Base-by-base conservation (phyloP, 2,329 filamentous ascomycete species). In the Fusarium sp. region DNA sequence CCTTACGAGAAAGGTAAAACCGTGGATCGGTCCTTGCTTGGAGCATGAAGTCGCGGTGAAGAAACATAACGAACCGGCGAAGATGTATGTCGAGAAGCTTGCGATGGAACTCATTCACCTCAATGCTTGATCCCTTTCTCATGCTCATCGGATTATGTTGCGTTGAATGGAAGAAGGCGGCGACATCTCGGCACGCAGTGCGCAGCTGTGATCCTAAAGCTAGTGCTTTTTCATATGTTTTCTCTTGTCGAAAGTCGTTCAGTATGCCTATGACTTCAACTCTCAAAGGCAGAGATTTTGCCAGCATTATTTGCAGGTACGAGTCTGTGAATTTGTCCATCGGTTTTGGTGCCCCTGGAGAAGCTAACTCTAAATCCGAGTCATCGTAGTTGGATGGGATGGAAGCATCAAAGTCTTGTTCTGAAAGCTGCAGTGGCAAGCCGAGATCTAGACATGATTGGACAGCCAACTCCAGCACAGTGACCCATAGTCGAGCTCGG, bases 41-140 rank as follows among this genome's bases (percentile, higher is more conserved):
- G 16, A 77, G 69, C 76, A 77, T 77, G 46, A 77, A 77, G 60
- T 77, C 74, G 29, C 76, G 76, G 31, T 77, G 76, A 33, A 77
- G 71, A 38, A 77, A 77, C 71, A 77, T 72, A 48, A 71, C 76
- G 49, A 77, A 77, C 9, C 76, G 73, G 14, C 76, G 73, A 12
- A 77, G 31, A 15, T 77, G 74, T 12, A 77, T 71, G 19, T 77
- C 76, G 33, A 77, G 67, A 23, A 77, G 37, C 27, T 75, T 73
- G 11, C 64, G 67, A n/a, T 77, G 76, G 21, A 77, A 77, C 8
- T 73, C 70, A 4, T 69, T 76, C 9, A 63, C 57, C 15, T 60
- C 59, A 19, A 77, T 52, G 25, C 27, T 57, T n/a, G 63, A 59
- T 15, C 51, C 58, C 12, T 60, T 46, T 18, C 16, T n/a, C 10